Percentiles rank a stretch among this genome's conserved stretches.
These are phyloP conservation scores for Fusarium pseudocircinatum DNA, from an alignment of 2,329 filamentous ascomycete genomes.

Conservation along the genomic window DNA sequence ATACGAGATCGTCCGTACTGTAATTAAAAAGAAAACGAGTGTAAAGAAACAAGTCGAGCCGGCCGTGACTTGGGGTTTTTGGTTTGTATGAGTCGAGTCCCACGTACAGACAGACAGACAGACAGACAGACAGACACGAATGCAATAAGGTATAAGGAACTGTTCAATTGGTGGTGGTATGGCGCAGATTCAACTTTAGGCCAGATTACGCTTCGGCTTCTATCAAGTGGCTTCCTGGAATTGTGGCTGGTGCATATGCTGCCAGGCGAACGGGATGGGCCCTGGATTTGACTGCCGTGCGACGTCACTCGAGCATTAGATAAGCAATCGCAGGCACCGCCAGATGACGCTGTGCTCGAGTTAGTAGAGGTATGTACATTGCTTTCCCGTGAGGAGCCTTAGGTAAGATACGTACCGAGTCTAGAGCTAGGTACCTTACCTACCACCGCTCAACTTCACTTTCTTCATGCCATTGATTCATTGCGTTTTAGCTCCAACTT, in stretches of 20 bases:
- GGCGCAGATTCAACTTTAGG: slow-evolving; percentile 35
- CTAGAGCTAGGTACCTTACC: slow-evolving; percentile 5
- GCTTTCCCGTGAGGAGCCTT: slow-evolving; percentile 2
- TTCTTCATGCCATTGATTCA: slow-evolving; percentile 28
- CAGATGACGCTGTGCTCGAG: slow-evolving; percentile 42
- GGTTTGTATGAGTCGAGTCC: not conserved
- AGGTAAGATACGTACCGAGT: slow-evolving; percentile 22
- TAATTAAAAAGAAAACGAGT: slow-evolving; percentile 23
- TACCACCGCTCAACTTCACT: slow-evolving; percentile 1
- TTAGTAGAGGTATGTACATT: not conserved
- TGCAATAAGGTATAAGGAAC: slow-evolving; percentile 4
- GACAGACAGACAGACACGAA: slow-evolving; percentile 18
- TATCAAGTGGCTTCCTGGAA: slow-evolving; percentile 8
- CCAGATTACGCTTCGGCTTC: slow-evolving; percentile 27
- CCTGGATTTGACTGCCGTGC: slow-evolving; percentile 19
- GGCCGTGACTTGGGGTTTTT: slow-evolving; percentile 3
- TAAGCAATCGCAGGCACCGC: slow-evolving; percentile 41
- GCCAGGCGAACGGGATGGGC: not conserved
- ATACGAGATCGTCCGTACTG: not conserved
- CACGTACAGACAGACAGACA: not conserved
- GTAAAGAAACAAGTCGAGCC: slow-evolving; percentile 21
- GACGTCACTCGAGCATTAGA: slow-evolving; percentile 33
- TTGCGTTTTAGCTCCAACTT: slow-evolving; percentile 29
- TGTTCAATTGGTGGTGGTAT: slow-evolving; percentile 28
- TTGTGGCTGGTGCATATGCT: slow-evolving; percentile 13